Percentiles rank a stretch among this genome's conserved stretches.
Evolutionary conservation across 441 rosid genomes (phyloP).

Genomic region (Metrosideros polymorpha): DNA sequence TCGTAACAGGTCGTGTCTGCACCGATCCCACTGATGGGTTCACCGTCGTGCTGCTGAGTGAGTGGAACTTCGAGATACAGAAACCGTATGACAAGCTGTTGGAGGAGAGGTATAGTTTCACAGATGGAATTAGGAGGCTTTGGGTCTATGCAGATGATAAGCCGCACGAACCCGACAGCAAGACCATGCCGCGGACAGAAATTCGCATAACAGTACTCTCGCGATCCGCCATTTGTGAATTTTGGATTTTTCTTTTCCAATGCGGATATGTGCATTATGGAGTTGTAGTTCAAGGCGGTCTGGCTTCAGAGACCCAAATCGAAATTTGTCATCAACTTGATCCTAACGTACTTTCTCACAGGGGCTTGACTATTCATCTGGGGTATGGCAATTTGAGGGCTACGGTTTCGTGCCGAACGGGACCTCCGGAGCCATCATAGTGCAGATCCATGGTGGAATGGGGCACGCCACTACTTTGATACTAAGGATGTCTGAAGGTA

Average conservation of each 20-base stretch:
- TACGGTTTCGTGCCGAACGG: neutral
- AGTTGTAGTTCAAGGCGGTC: neutral
- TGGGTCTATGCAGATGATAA: constrained; percentile 3
- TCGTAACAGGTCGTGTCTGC: neutral
- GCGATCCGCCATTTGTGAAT: neutral
- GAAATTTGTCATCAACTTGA: neutral
- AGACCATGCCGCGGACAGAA: constrained; percentile 3
- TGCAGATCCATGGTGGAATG: constrained; percentile 15
- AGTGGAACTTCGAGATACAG: neutral
- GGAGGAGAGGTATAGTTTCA: neutral
- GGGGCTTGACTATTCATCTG: neutral
- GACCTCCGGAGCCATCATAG: neutral
- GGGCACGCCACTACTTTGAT: constrained; percentile 10
- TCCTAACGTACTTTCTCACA: neutral
- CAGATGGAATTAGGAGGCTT: neutral
- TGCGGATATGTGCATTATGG: neutral
- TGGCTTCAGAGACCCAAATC: neutral
- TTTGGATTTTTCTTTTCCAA: accelerated
- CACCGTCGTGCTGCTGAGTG: neutral
- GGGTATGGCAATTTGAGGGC: constrained; percentile 3
- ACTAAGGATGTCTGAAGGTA: constrained; percentile 8
- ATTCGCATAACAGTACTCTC: neutral
- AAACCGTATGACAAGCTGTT: neutral
- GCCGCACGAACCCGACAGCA: neutral
- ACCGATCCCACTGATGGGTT: neutral